Conservation (phyloP, 1,284 basidiomycete genomes). For the Pisolithus thermaeus region DNA sequence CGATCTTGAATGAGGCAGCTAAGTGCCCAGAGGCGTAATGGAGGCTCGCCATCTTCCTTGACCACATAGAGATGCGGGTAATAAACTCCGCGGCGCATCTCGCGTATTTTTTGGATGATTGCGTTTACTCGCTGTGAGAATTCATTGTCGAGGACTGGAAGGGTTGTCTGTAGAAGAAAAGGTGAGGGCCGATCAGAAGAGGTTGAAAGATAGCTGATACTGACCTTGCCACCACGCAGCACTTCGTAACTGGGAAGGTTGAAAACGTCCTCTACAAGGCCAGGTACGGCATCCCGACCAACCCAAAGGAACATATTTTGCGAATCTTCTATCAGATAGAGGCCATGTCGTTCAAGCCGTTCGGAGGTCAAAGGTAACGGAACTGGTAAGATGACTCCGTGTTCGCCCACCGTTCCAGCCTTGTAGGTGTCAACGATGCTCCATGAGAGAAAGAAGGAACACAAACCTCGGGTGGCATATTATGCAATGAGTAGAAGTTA, state of each 20-base stretch:
- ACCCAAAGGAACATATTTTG: constrained; percentile 99
- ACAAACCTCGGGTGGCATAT: constrained; percentile 86
- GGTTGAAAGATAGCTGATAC: constrained; percentile 11
- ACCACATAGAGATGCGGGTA: constrained; percentile 95
- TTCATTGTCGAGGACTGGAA: constrained; percentile 84
- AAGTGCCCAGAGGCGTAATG: constrained; percentile 91
- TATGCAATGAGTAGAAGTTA: constrained; percentile 93
- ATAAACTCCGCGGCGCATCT: constrained; percentile 87
- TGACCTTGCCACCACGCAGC: constrained; percentile 87
- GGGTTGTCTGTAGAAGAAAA: constrained; percentile 56
- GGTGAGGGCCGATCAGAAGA: constrained; percentile 4
- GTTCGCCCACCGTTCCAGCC: constrained; percentile 78
- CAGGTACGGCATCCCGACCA: constrained; percentile 93
- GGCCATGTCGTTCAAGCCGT: constrained; percentile 88
- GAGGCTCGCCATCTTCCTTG: constrained; percentile 97
- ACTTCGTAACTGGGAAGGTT: constrained; percentile 84
- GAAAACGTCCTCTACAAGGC: constrained; percentile 93
- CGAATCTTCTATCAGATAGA: constrained; percentile 96
- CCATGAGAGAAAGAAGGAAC: background rate
- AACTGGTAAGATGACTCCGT: constrained; percentile 78
- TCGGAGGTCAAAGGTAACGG: constrained; percentile 93
- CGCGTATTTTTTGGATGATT: constrained; percentile 87
- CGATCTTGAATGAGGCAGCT: constrained; percentile 94
- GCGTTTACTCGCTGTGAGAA: constrained; percentile 94
- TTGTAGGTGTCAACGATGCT: constrained; percentile 25